Percentiles rank a stretch among this genome's conserved stretches.
Evolutionary conservation across 176 grass and related monocot genomes (phyloP).

Genomic region (Oryza nivara): DNA sequence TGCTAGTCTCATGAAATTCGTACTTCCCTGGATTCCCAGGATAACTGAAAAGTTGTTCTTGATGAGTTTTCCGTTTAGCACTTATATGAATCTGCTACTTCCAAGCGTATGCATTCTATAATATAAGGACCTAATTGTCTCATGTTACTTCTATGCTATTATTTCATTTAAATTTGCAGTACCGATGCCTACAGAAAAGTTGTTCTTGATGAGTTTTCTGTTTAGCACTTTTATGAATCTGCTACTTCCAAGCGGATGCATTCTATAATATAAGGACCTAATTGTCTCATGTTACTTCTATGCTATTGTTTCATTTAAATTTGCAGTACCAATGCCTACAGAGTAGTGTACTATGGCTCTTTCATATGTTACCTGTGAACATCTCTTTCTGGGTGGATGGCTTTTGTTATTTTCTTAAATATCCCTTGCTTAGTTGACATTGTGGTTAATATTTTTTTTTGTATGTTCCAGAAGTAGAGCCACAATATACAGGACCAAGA

Average conservation of each 20-base stretch:
- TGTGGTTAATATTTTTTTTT: constrained; percentile 14
- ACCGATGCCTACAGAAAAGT: neutral
- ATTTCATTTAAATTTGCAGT: neutral
- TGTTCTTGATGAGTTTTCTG: neutral
- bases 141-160: neutral
- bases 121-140: neutral
- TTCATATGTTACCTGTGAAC: neutral
- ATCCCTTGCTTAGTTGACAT: neutral
- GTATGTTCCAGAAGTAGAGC: constrained; percentile 61
- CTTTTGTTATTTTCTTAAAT: constrained; percentile 14
- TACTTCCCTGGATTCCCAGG: neutral
- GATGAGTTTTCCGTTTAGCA: neutral
- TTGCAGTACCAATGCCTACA: neutral
- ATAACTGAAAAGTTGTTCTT: neutral
- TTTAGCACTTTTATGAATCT: neutral
- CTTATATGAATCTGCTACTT: constrained; percentile 3
- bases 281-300: constrained; percentile 1
- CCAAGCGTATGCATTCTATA: neutral
- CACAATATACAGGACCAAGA: constrained; percentile 68
- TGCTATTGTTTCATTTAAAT: neutral
- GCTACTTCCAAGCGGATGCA: neutral
- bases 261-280: neutral
- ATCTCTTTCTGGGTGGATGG: neutral
- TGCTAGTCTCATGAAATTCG: neutral
- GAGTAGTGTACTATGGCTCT: neutral